Base-by-base conservation (phyloP, 2,329 filamentous ascomycete genomes). In the Aspergillus costaricaensis region DNA sequence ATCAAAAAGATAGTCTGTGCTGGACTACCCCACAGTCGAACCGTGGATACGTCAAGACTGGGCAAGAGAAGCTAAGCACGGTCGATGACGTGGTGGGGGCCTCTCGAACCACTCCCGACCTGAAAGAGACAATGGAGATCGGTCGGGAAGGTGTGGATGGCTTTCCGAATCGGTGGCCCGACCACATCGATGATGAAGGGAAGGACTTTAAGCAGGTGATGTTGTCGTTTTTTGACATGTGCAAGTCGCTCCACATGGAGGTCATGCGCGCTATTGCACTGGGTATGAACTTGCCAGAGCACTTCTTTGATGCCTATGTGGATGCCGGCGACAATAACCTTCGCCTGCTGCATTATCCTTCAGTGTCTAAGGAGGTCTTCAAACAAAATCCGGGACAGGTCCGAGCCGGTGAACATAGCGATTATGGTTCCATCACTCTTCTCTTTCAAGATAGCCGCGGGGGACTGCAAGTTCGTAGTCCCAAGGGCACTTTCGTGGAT, bases 251-350 rank as follows among this genome's bases (percentile, higher is more conserved):
- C 58, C 90, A 97, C 74, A 80, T 86, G 27, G 81, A 92, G 64
- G 85, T 96, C 19, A 96, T 96, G 91, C 82, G 89, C 4, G 91
- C 91, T 8, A 91, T 96, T 63, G 91, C 91, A 0, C 78, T 94
- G n/a, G 92, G 90, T 0, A 87, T 96, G 85, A 88, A 84, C 0
- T 79, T 95, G 15, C 84, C 87, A 0, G 84, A 88, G 69, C 70
- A 68, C 4, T 96, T 89, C 82, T 97, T 97, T 69, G 91, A 96
- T 68, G 68, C 74, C 4, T 96, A 85, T 71, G 88, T 91, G 0
- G 85, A 89, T 67, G 85, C 79, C 1, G 87, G 87, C 1, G 88
- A 91, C 71, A 91, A 91, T 69, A 91, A 82, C 1, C 79, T 94
- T 64, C 84, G 91, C 5, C 78, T 95, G 62, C 80, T 95, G 66